A percentile compares a stretch with the other conserved stretches of the same genome.
phyloP scores from a whole-genome alignment of 352 stramenopile species.

The Hyaloperonospora brassicae region DNA sequence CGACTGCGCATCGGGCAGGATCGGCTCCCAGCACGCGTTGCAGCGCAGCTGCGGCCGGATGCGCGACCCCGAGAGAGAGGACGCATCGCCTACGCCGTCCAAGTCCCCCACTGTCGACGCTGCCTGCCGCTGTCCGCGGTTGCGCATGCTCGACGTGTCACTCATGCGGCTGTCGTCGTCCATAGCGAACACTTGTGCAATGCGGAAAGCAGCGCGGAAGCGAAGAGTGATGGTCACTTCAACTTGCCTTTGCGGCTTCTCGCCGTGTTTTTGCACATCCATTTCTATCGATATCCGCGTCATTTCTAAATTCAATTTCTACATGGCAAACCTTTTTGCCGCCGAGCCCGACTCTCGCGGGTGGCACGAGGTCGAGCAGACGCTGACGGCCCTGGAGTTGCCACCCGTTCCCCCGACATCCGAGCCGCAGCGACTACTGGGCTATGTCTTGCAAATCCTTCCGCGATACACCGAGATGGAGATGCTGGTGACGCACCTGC shows the following conservation, averaged over 20 bases:
- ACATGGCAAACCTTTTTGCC: constrained; percentile 11
- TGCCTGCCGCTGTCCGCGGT: constrained; percentile 27
- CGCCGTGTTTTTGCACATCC: too few relatives aligned
- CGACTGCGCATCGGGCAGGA: constrained; percentile 51
- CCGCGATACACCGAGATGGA: constrained; percentile 81
- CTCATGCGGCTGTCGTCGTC: constrained; percentile 64
- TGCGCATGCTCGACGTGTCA: constrained; percentile 58
- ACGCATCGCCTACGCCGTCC: constrained; percentile 28
- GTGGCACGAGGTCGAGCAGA: constrained; percentile 56
- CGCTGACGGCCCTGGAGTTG: constrained; percentile 42
- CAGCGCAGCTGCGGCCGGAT: constrained; percentile 61
- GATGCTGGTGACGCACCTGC: constrained; percentile 67
- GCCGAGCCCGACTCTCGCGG: constrained; percentile 17
- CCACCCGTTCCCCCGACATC: constrained; percentile 58
- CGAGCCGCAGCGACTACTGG: constrained; percentile 63
- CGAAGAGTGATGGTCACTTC: constrained; percentile 46
- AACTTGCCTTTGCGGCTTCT: constrained; percentile 12
- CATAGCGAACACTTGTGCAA: constrained; percentile 23
- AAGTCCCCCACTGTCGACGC: constrained; percentile 35
- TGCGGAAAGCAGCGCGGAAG: constrained; percentile 11
- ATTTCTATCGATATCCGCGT: too few relatives aligned
- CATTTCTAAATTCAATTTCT: too few relatives aligned
- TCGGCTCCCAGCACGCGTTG: constrained; percentile 69
- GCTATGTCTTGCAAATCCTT: constrained; percentile 67
- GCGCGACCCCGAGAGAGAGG: constrained; percentile 11